These are phyloP conservation scores for Verticillium longisporum DNA, from an alignment of 2,329 filamentous ascomycete species.

Conservation along the genomic window DNA sequence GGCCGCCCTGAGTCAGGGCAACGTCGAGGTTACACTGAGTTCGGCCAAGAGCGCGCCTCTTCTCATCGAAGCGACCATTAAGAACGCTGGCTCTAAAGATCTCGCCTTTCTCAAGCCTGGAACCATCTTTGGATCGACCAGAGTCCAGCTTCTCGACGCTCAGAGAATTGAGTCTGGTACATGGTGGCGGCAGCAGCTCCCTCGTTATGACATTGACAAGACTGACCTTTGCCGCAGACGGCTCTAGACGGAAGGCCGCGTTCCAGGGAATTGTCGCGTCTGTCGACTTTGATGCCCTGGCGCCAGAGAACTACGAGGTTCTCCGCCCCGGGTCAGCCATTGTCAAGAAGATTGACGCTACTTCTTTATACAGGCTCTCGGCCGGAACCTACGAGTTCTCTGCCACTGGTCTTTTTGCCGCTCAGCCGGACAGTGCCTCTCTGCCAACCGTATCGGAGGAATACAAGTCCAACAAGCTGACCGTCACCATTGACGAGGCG, in stretches of 20 bases:
- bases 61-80: slow-evolving; percentile 9
- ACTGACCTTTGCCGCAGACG: background rate
- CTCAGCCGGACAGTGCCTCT: slow-evolving; percentile 7
- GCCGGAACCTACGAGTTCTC: slow-evolving; percentile 12
- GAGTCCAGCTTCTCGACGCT: background rate
- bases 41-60: background rate
- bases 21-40: background rate
- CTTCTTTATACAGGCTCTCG: slow-evolving; percentile 11
- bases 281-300: slow-evolving; percentile 12
- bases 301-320: slow-evolving; percentile 9
- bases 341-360: slow-evolving; percentile 9
- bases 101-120: slow-evolving; percentile 16
- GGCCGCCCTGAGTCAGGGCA: background rate
- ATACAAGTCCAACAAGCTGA: slow-evolving; percentile 12
- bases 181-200: background rate
- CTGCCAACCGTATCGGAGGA: slow-evolving; percentile 3
- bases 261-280: slow-evolving; percentile 13
- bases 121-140: slow-evolving; percentile 12
- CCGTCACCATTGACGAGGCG: slow-evolving; percentile 7
- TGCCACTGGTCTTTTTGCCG: slow-evolving; percentile 10
- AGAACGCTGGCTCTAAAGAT: slow-evolving; percentile 11
- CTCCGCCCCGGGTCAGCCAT: slow-evolving; percentile 11
- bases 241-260: slow-evolving; percentile 2
- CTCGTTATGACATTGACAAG: background rate
- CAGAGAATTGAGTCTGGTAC: background rate